Evolutionary conservation across 768 basidiomycete genomes (phyloP).

Genomic region (Kwoniella sp.): DNA sequence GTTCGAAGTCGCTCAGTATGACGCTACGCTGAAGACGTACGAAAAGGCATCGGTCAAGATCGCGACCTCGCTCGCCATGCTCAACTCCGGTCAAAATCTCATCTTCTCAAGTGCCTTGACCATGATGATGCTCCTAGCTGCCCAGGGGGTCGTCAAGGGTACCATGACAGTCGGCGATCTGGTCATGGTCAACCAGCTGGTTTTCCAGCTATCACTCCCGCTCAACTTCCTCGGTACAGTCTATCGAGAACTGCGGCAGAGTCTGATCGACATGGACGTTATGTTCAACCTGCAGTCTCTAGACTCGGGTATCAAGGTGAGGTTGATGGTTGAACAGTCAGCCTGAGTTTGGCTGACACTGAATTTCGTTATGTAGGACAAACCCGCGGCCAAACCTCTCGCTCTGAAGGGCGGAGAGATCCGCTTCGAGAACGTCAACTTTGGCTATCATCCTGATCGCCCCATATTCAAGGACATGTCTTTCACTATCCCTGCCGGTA

Average conservation of each 20-base stretch:
- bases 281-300: slow-evolving; percentile 84
- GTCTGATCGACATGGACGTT: slow-evolving; percentile 93
- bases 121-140: slow-evolving; percentile 90
- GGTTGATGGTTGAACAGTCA: slow-evolving; percentile 6
- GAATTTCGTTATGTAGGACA: slow-evolving; percentile 57
- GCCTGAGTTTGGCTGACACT: neutral
- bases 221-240: slow-evolving; percentile 94
- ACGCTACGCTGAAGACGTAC: slow-evolving; percentile 76
- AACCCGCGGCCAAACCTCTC: slow-evolving; percentile 64
- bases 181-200: slow-evolving; percentile 98
- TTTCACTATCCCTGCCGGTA: slow-evolving; percentile 89
- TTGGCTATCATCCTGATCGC: slow-evolving; percentile 85
- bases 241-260: slow-evolving; percentile 93
- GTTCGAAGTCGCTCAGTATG: slow-evolving; percentile 86
- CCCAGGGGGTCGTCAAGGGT: slow-evolving; percentile 91
- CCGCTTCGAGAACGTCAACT: slow-evolving; percentile 83
- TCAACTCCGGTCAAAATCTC: slow-evolving; percentile 95
- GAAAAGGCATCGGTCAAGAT: slow-evolving; percentile 92
- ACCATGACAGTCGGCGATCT: slow-evolving; percentile 98
- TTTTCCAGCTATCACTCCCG: slow-evolving; percentile 93
- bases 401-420: slow-evolving; percentile 75
- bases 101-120: slow-evolving; percentile 94
- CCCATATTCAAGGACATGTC: slow-evolving; percentile 84
- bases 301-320: slow-evolving; percentile 65
- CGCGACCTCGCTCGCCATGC: slow-evolving; percentile 82